A percentile compares a stretch with the other conserved stretches of the same genome.
Evolutionary conservation across 164 flowering plant genomes (phyloP).

Genomic region (Litsea cubeba): DNA sequence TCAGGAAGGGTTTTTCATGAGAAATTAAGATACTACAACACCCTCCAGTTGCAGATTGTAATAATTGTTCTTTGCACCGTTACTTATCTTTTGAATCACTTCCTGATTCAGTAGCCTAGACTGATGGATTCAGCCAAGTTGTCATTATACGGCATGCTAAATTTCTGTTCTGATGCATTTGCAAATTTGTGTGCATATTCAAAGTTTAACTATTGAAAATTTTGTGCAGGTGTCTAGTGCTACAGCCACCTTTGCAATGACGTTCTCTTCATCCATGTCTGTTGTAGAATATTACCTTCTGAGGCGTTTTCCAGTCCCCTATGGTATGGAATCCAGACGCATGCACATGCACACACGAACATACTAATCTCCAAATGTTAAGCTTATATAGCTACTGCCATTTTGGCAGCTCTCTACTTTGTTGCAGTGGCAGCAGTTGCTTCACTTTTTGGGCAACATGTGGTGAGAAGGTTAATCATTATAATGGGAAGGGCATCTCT

Average conservation of each 20-base stretch:
- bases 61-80: not conserved
- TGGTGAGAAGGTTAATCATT: slow-evolving; percentile 61
- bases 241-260: slow-evolving; percentile 96
- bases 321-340: slow-evolving; percentile 40
- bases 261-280: slow-evolving; percentile 95
- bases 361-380: not conserved
- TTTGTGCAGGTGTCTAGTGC: slow-evolving; percentile 87
- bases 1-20: no score
- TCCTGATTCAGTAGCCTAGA: not conserved
- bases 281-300: slow-evolving; percentile 91
- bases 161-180: no score
- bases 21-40: no score
- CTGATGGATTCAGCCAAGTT: no score
- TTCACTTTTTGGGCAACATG: slow-evolving; percentile 80
- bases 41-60: no score
- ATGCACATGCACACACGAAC: not conserved
- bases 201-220: not conserved
- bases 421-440: slow-evolving; percentile 66
- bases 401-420: slow-evolving; percentile 67
- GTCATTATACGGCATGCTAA: no score
- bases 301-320: slow-evolving; percentile 90
- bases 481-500: slow-evolving; percentile 80
- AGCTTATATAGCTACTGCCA: not conserved
- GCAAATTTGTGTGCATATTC: not conserved
- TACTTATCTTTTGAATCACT: not conserved